Evolutionary conservation across 306 rosid species (phyloP).

Genomic region (Sophora flavescens): DNA sequence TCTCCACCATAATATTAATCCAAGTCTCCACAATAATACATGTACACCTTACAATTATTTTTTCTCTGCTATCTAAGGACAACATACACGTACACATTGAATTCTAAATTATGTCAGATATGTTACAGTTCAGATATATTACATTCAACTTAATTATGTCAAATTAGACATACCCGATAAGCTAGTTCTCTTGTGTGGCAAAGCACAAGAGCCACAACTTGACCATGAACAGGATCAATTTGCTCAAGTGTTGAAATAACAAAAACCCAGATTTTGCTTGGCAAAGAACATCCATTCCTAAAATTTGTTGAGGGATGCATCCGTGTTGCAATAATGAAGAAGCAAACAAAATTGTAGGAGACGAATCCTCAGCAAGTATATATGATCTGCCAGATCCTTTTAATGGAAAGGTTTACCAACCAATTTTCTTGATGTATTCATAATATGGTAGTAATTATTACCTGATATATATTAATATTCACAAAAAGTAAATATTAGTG

Average conservation of each 20-base stretch:
- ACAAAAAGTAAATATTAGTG: not conserved
- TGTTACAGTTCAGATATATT: not conserved
- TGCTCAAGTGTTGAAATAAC: conserved; percentile 75
- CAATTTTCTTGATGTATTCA: conserved; percentile 66
- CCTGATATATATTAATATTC: conserved; percentile 51
- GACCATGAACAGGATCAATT: conserved; percentile 79
- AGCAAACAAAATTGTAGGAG: conserved; percentile 70
- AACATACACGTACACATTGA: too few species aligned
- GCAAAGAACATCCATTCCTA: conserved; percentile 82
- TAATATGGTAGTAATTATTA: conserved; percentile 72
- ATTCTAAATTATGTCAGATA: too few species aligned
- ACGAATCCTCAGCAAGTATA: conserved; percentile 77
- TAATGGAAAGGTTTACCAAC: conserved; percentile 78
- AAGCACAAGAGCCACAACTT: conserved; percentile 77
- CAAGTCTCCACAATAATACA: too few species aligned
- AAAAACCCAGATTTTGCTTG: conserved; percentile 83
- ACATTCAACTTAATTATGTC: conserved; percentile 7
- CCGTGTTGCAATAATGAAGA: conserved; percentile 82
- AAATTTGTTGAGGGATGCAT: conserved; percentile 83
- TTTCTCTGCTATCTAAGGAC: too few species aligned
- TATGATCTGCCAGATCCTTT: conserved; percentile 74
- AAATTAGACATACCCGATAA: conserved; percentile 61
- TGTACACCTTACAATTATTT: too few species aligned
- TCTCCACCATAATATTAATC: too few species aligned
- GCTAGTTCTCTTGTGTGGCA: conserved; percentile 83